Evolutionary conservation across 345 rosid species (phyloP).

Genomic region (Mangifera indica): DNA sequence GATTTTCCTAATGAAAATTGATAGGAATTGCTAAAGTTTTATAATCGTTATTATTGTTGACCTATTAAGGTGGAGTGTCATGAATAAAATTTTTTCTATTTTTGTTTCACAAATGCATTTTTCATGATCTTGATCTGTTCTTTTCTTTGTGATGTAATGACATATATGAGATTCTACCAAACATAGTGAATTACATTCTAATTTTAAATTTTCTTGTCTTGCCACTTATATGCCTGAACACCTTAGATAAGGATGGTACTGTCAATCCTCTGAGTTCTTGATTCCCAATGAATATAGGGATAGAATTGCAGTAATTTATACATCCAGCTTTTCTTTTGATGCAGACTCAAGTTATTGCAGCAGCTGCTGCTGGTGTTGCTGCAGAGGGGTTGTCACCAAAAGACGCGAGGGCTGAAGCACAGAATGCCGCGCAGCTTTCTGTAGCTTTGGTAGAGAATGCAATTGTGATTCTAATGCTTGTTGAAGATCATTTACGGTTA

Average conservation of each 20-base stretch:
- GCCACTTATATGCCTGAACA: neutral
- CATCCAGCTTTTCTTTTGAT: constrained; percentile 30
- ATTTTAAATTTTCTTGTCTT: neutral
- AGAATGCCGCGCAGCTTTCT: constrained; percentile 98
- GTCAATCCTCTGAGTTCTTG: constrained; percentile 10
- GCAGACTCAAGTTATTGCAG: constrained; percentile 99
- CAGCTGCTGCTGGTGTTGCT: constrained; percentile 99
- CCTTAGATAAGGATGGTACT: neutral
- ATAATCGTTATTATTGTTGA: neutral
- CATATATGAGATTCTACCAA: neutral
- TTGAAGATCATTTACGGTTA: constrained; percentile 95
- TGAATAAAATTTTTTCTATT: neutral
- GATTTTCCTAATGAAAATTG: neutral
- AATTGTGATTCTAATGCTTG: constrained; percentile 97
- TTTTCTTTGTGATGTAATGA: neutral
- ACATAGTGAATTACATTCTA: neutral
- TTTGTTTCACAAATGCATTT: neutral
- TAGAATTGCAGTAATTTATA: constrained; percentile 26
- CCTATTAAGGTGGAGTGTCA: neutral
- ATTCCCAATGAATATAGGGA: constrained; percentile 9
- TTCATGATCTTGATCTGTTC: neutral
- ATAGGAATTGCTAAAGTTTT: constrained; percentile 1
- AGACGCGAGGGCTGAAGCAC: constrained; percentile 86
- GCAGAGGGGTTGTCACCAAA: constrained; percentile 91
- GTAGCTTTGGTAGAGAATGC: constrained; percentile 98